These are phyloP conservation scores for Striga asiatica DNA, from an alignment of 257 asterid species.

Conservation along the genomic window DNA sequence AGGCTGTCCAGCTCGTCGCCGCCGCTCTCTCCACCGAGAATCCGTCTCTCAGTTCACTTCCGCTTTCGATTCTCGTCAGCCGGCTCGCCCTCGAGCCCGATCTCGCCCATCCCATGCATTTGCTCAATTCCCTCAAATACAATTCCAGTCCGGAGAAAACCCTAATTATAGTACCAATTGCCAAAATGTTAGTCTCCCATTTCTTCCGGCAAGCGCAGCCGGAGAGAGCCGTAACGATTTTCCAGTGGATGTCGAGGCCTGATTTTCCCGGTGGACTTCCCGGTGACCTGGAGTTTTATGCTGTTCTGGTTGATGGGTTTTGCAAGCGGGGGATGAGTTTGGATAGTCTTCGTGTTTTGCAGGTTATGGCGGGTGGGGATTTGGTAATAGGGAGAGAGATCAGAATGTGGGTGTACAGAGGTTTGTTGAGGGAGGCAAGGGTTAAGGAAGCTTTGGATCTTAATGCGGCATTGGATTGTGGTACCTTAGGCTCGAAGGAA, in stretches of 20 bases:
- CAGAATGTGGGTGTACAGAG: conserved; percentile 25
- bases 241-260: conserved; percentile 40
- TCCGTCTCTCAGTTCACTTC: conserved; percentile 33
- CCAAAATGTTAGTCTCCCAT: conserved; percentile 24
- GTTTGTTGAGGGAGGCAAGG: conserved; percentile 57
- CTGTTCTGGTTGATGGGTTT: conserved; percentile 32
- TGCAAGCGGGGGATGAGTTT: conserved; percentile 30
- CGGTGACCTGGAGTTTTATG: conserved; percentile 23
- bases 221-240: conserved; percentile 32
- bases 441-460: conserved; percentile 39
- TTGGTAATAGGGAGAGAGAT: conserved; percentile 27
- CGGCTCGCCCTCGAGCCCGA: conserved; percentile 35
- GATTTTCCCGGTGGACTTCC: conserved; percentile 28
- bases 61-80: conserved; percentile 27
- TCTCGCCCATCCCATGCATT: conserved; percentile 42
- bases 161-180: conserved; percentile 16
- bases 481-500: conserved; percentile 18
- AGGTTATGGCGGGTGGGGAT: conserved; percentile 32
- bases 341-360: conserved; percentile 37
- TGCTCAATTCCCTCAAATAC: conserved; percentile 44
- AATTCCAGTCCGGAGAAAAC: conserved; percentile 18
- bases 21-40: conserved; percentile 33
- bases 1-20: conserved; percentile 34
- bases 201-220: conserved; percentile 26
- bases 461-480: conserved; percentile 24